Evolutionary conservation across 306 rosid genomes (phyloP).

Genomic region (Sphenostylis stenocarpa): DNA sequence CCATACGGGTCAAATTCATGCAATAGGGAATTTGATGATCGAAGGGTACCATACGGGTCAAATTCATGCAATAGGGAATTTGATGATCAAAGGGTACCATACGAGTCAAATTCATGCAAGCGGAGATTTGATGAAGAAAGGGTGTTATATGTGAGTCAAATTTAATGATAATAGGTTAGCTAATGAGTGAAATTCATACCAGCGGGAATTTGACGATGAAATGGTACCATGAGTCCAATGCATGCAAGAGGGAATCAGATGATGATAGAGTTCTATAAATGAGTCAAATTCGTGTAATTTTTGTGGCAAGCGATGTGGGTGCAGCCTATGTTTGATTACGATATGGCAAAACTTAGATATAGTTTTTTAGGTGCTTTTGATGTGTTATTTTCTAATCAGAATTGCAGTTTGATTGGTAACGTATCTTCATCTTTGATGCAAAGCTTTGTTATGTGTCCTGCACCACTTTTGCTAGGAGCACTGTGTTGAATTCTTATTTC

Average conservation of each 20-base stretch:
- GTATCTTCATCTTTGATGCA: neutral
- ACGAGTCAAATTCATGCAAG: neutral
- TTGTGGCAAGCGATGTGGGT: neutral
- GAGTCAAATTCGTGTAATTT: neutral
- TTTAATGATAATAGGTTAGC: neutral
- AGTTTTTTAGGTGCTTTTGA: neutral
- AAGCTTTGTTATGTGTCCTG: neutral
- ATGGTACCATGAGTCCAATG: neutral
- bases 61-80: neutral
- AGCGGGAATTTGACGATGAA: neutral
- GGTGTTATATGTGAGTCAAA: too few species aligned
- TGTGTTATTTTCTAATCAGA: neutral
- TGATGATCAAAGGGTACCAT: neutral
- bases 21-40: neutral
- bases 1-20: neutral
- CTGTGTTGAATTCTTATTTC: conserved; percentile 1
- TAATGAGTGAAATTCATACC: neutral
- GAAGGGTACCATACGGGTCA: neutral
- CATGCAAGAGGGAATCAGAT: neutral
- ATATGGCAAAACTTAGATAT: neutral
- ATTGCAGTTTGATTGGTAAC: neutral
- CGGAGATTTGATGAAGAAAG: too few species aligned
- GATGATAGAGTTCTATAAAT: neutral
- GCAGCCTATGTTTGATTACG: neutral
- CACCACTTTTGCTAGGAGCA: neutral